phyloP scores from a whole-genome alignment of 2,329 filamentous ascomycete genomes.

The Phaeophleospora eucalypticola region DNA sequence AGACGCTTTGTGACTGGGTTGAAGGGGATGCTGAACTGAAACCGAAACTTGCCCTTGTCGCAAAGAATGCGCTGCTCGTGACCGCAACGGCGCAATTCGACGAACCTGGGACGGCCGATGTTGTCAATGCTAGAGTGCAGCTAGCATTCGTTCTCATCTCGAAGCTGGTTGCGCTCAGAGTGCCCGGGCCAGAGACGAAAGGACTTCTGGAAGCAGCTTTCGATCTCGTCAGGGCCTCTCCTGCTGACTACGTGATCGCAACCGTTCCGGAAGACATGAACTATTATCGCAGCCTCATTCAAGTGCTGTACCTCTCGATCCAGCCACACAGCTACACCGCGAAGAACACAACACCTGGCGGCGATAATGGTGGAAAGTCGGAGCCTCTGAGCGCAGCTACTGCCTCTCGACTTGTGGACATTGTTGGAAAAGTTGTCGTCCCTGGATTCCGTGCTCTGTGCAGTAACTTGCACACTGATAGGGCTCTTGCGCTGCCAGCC shows the following conservation, averaged over 20 bases:
- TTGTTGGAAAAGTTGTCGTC: slow-evolving; percentile 73
- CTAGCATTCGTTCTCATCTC: slow-evolving; percentile 80
- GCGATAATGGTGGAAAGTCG: not conserved
- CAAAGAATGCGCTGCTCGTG: slow-evolving; percentile 70
- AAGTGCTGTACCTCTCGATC: slow-evolving; percentile 78
- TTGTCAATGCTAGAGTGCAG: slow-evolving; percentile 72
- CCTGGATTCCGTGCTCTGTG: slow-evolving; percentile 79
- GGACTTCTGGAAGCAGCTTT: slow-evolving; percentile 56
- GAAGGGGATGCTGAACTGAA: slow-evolving; percentile 55
- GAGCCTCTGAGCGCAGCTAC: not conserved
- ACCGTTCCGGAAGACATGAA: slow-evolving; percentile 54
- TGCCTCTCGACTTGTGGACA: slow-evolving; percentile 58
- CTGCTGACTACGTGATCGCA: slow-evolving; percentile 57
- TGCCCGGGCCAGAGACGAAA: slow-evolving; percentile 49
- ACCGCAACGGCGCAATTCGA: slow-evolving; percentile 70
- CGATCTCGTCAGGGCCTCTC: slow-evolving; percentile 54
- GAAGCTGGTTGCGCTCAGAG: slow-evolving; percentile 59
- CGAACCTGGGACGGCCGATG: slow-evolving; percentile 74
- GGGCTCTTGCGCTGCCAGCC: slow-evolving; percentile 50
- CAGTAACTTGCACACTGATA: slow-evolving; percentile 66
- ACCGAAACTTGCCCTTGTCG: slow-evolving; percentile 68
- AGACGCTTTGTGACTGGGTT: slow-evolving; percentile 69
- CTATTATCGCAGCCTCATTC: slow-evolving; percentile 80
- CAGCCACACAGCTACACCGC: slow-evolving; percentile 51
- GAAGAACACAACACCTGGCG: not conserved